Base-by-base conservation (phyloP, 371 early-diverging fungal genomes). In the Umbelopsis sp. region DNA sequence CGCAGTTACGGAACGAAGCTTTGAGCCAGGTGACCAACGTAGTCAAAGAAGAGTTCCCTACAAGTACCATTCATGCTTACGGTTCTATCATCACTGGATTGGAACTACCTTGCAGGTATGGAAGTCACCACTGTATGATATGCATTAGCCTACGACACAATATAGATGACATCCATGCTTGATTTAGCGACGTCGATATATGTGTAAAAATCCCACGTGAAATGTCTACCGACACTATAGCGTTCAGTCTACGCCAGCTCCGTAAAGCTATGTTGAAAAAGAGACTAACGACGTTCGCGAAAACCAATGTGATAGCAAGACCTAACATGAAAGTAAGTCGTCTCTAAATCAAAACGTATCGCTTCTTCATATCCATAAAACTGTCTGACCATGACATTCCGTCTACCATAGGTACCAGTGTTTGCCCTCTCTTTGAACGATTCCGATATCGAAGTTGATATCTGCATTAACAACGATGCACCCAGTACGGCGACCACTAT, bases 91-190 rank as follows among this genome's bases (percentile, higher is more conserved):
- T 18, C 7, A 57, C 57, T 18, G 29, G 37, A 18, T 18, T 57
- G 32, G 57, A 35, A 35, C 35, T 57, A 18, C 57, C 57, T 35
- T 57, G 29, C 2, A 57, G 57, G 57, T 57, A 35, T 29, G n/a
- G 57, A 57, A 35, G 11, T 57, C 37, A 35, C 4, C 29, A 18
- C 18, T 6, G n/a, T 57, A 48, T 14, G 9, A 10, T 57, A 18
- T 16, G 9, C 35, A 35, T 12, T 41, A 5, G 41, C 7, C 41
- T 41, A 41, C 7, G 41, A 41, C 41, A 41, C 22, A 22, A 22
- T 22, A 41, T 57, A 35, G 18, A 14, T 57, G 32, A 57, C 57
- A 1, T 35, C 29, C 5, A 35, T 35, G 35, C 35, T 7, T 48
- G 16, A 20, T 18, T 14, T 35, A 57, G 57, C 29, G 57, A 57